Percentiles rank a stretch among this genome's conserved stretches.
Evolutionary conservation across 148 eudicot species (phyloP).

Genomic region (Bassia scoparia): DNA sequence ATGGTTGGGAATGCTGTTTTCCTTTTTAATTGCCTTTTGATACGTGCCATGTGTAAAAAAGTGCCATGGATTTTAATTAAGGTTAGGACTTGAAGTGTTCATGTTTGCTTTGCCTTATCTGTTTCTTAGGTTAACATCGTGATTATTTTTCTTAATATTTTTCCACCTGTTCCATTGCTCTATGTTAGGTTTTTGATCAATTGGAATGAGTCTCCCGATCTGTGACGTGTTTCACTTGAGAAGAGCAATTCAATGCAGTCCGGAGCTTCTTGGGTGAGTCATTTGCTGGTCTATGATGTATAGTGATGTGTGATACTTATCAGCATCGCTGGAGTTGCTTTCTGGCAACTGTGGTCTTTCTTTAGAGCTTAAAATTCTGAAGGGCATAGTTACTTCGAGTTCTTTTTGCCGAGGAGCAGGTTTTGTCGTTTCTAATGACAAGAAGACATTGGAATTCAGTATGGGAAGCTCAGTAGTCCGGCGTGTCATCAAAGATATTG

Average conservation of each 20-base stretch:
- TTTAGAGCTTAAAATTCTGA: constrained; percentile 49
- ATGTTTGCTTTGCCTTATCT: background rate
- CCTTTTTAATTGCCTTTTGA: background rate
- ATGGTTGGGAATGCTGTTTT: background rate
- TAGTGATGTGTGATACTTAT: constrained; percentile 80
- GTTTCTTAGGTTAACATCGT: no score
- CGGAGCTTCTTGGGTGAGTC: constrained; percentile 59
- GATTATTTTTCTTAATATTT: no score
- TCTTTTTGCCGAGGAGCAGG: constrained; percentile 87
- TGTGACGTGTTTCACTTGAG: constrained; percentile 73
- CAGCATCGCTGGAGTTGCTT: constrained; percentile 71
- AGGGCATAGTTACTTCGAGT: constrained; percentile 44
- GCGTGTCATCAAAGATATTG: constrained; percentile 57
- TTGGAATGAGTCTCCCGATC: constrained; percentile 80
- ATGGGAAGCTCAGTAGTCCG: constrained; percentile 37
- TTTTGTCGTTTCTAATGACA: constrained; percentile 63
- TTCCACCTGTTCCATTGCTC: background rate
- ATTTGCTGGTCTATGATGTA: constrained; percentile 90
- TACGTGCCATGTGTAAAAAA: background rate
- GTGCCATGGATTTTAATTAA: background rate
- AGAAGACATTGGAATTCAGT: constrained; percentile 41
- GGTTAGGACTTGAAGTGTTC: background rate
- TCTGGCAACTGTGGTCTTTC: constrained; percentile 82
- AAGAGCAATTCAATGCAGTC: constrained; percentile 58
- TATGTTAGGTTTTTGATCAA: constrained; percentile 67